phyloP scores from a whole-genome alignment of 108 stramenopile genomes.

The Fragilariopsis cylindrus region DNA sequence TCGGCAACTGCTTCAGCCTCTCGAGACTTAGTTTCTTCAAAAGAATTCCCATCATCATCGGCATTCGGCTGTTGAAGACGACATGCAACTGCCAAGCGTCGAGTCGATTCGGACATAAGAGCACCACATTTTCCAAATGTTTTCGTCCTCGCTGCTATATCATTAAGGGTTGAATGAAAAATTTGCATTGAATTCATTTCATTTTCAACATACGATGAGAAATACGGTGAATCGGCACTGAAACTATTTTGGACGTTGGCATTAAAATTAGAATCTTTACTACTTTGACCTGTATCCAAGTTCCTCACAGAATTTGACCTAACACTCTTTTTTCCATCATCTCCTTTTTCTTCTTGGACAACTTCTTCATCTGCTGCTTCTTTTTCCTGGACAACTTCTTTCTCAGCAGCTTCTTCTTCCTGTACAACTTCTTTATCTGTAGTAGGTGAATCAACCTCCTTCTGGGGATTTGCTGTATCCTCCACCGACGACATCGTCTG shows the following conservation, averaged over 20 bases:
- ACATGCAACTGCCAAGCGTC: conserved; percentile 71
- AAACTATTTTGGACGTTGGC: conserved; percentile 50
- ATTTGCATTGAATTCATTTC: conserved; percentile 73
- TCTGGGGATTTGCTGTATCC: not conserved
- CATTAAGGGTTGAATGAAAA: conserved; percentile 67
- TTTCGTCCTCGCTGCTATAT: conserved; percentile 74
- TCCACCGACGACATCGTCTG: not conserved
- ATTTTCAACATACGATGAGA: conserved; percentile 73
- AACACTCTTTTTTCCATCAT: not conserved
- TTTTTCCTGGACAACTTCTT: not conserved
- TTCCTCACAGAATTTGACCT: not conserved
- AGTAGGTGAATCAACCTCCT: not conserved
- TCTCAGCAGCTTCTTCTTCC: not conserved
- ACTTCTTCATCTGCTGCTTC: not conserved
- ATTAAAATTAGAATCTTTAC: not conserved
- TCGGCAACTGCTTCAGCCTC: conserved; percentile 25
- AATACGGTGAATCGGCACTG: conserved; percentile 87
- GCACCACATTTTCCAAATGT: conserved; percentile 83
- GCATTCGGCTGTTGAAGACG: conserved; percentile 43
- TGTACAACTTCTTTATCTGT: not conserved
- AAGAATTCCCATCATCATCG: conserved; percentile 32
- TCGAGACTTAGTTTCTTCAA: conserved; percentile 20
- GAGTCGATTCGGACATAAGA: conserved; percentile 82
- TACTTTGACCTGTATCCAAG: too few relatives aligned
- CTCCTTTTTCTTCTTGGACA: not conserved